Conservation (phyloP, 2,329 filamentous ascomycete genomes). For the Stylonectria norvegica region DNA sequence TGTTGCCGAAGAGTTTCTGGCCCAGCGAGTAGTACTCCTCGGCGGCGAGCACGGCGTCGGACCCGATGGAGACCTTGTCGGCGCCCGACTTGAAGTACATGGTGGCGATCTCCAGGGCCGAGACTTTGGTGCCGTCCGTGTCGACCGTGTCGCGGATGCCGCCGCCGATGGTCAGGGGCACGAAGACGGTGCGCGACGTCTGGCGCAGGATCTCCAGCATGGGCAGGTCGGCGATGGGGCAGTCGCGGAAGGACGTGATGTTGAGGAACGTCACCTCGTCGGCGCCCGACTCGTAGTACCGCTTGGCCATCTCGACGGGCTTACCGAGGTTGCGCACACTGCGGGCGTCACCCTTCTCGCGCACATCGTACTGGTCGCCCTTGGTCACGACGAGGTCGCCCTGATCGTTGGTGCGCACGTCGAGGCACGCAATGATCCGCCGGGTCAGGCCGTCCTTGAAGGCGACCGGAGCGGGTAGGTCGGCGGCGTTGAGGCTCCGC, state of each 20-base stretch:
- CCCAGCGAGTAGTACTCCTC: slow-evolving; percentile 81
- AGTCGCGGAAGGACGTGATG: slow-evolving; percentile 97
- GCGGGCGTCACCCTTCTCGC: slow-evolving; percentile 69
- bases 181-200: slow-evolving; percentile 89
- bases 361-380: slow-evolving; percentile 97
- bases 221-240: slow-evolving; percentile 83
- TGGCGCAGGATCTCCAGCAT: slow-evolving; percentile 92
- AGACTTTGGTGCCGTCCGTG: slow-evolving; percentile 79
- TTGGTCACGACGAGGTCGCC: slow-evolving; percentile 97
- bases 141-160: slow-evolving; percentile 93
- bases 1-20: slow-evolving; percentile 69
- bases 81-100: slow-evolving; percentile 98
- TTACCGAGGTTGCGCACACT: slow-evolving; percentile 90
- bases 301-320: slow-evolving; percentile 88
- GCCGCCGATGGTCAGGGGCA: slow-evolving; percentile 91
- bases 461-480: slow-evolving; percentile 16
- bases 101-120: slow-evolving; percentile 86
- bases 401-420: slow-evolving; percentile 89
- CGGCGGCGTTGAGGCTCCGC: slow-evolving; percentile 42
- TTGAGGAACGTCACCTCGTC: slow-evolving; percentile 98
- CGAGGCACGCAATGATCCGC: slow-evolving; percentile 90
- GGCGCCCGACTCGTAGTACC: slow-evolving; percentile 94
- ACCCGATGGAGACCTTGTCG: slow-evolving; percentile 96
- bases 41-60: slow-evolving; percentile 87
- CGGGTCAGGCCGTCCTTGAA: slow-evolving; percentile 73